Percentiles rank a stretch among this genome's conserved stretches.
Evolutionary conservation across 208 protist species (phyloP).

Genomic region (Leishmania tropica): DNA sequence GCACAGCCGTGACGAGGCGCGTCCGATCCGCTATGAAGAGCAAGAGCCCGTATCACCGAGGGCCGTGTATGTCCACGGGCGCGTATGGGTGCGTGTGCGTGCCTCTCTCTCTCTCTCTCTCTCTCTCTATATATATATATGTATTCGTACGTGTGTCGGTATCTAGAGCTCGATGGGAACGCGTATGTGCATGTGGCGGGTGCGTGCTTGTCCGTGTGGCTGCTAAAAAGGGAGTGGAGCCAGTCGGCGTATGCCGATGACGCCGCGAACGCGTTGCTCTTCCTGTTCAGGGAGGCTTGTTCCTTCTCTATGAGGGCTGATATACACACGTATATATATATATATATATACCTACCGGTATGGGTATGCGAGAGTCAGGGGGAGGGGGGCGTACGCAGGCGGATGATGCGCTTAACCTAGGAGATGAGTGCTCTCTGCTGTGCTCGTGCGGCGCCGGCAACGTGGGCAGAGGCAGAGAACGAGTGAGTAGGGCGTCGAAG

Average conservation of each 20-base stretch:
- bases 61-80: neutral
- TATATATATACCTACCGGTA: constrained; percentile 8
- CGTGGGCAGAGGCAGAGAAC: neutral
- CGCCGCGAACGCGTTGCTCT: neutral
- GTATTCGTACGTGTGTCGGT: constrained; percentile 6
- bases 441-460: neutral
- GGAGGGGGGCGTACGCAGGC: neutral
- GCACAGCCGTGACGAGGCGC: neutral
- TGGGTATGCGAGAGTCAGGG: neutral
- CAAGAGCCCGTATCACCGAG: neutral
- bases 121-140: neutral
- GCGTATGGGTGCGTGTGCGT: neutral
- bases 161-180: neutral
- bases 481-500: neutral
- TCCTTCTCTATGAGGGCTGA: neutral
- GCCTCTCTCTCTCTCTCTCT: neutral
- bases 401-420: neutral
- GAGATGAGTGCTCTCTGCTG: neutral
- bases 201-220: neutral
- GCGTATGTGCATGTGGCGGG: neutral
- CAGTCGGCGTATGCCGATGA: neutral
- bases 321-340: neutral
- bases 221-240: neutral
- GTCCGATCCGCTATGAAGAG: neutral
- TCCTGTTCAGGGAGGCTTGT: neutral